Base-by-base conservation (phyloP, 495 filamentous ascomycete species). In the Apiosordaria backusii region DNA sequence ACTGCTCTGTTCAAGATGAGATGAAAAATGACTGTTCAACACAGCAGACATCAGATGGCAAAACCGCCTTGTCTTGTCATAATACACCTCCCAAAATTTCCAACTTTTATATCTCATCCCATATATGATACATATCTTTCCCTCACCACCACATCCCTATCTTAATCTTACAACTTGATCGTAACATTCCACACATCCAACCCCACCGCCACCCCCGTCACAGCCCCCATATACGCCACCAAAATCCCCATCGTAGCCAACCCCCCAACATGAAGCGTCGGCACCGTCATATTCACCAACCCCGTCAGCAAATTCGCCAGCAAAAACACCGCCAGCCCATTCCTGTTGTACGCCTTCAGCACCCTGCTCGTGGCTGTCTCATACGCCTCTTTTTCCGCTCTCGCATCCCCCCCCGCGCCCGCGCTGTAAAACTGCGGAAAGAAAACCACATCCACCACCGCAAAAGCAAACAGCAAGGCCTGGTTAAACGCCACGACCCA, bases 401-500 rank as follows among this genome's bases (percentile, higher is more conserved):
- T 79, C 18, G 74, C 62, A 60, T 82, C 78, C 0, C 72, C 75
- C n/a, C n/a, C n/a, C n/a, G n/a, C n/a, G n/a, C n/a, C 35, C 2
- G 85, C 80, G 55, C 83, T 87, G 74, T 92, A 84, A 24, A 89
- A 83, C 3, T 80, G 77, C 0, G 91, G 91, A 75, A 97, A 97
- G 72, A 90, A 87, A 0, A 91, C 53, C 18, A 82, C 86, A 74
- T 98, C 94, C 16, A 92, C 83, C 35, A 86, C 70, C 72, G 88
- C 92, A 74, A 93, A 97, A 4, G 88, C 79, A 4, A 90, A 81
- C 19, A 99, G 77, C 74, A 97, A 91, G 6, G 78, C 81, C 62
- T 84, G 89, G 75, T 98, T 99, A 82, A 93, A 98, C 5, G 92
- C 88, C 15, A 87, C 80, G 18, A 96, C 89, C 94, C 94, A 99